Evolutionary conservation across 352 stramenopile genomes (phyloP).

Genomic region (Phytophthora foliorum): DNA sequence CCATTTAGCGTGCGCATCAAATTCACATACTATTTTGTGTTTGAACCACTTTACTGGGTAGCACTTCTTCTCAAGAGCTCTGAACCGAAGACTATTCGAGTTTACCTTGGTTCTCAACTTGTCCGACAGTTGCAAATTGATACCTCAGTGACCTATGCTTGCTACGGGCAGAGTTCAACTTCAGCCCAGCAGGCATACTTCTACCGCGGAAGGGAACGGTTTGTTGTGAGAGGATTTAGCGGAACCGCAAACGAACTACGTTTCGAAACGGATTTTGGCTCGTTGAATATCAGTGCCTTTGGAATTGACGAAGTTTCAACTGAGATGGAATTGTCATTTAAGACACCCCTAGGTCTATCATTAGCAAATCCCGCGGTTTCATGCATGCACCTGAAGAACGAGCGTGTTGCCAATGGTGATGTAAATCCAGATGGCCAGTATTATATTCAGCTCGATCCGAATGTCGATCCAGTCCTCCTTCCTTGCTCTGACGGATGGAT

Average conservation of each 20-base stretch:
- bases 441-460: slow-evolving; percentile 52
- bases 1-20: slow-evolving; percentile 54
- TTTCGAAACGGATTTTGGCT: slow-evolving; percentile 58
- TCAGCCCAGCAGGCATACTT: slow-evolving; percentile 37
- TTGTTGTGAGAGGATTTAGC: slow-evolving; percentile 53
- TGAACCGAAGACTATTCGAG: slow-evolving; percentile 51
- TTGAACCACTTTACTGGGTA: slow-evolving; percentile 46
- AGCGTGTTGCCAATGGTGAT: slow-evolving; percentile 45
- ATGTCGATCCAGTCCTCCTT: slow-evolving; percentile 33
- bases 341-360: slow-evolving; percentile 57
- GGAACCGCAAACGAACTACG: slow-evolving; percentile 47
- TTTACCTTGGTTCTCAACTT: slow-evolving; percentile 56
- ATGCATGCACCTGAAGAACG: slow-evolving; percentile 60
- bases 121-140: slow-evolving; percentile 54
- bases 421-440: slow-evolving; percentile 67
- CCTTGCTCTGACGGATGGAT: slow-evolving; percentile 72
- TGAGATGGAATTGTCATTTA: slow-evolving; percentile 67
- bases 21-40: slow-evolving; percentile 77
- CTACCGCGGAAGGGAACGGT: slow-evolving; percentile 45
- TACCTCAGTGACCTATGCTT: slow-evolving; percentile 49
- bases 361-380: slow-evolving; percentile 52
- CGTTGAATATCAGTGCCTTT: slow-evolving; percentile 52
- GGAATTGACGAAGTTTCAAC: slow-evolving; percentile 75
- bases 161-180: slow-evolving; percentile 40
- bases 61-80: slow-evolving; percentile 40